Conservation (phyloP, 2,329 filamentous ascomycete genomes). For the Beauveria pseudobassiana region DNA sequence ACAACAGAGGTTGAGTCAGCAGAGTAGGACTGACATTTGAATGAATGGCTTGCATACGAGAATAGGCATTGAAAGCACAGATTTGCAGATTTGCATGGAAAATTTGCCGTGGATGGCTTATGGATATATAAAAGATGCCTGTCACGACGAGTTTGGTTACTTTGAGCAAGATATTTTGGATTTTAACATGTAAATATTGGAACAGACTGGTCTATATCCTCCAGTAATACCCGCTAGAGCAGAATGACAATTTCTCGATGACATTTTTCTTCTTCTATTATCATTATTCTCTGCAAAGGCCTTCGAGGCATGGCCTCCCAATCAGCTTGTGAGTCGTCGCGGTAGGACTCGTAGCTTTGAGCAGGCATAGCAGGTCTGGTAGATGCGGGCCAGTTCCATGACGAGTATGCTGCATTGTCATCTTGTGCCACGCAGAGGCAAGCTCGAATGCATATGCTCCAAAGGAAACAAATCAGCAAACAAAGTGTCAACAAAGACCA, state of each 20-base stretch:
- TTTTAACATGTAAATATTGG: background rate
- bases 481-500: no score
- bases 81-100: background rate
- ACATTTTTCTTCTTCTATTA: no score
- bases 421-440: background rate
- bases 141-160: background rate
- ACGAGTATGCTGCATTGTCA: background rate
- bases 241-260: background rate
- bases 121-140: background rate
- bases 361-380: background rate
- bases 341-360: background rate
- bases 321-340: no score
- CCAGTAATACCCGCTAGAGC: background rate
- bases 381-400: background rate
- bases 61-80: background rate
- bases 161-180: background rate
- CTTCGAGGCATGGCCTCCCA: no score
- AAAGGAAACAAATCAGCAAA: no score
- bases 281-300: no score
- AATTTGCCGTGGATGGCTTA: background rate
- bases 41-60: background rate
- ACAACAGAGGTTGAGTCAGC: slow-evolving; percentile 10
- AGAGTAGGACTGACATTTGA: background rate
- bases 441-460: no score
- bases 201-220: background rate